phyloP scores from a whole-genome alignment of 345 rosid genomes.

The Populus nigra region DNA sequence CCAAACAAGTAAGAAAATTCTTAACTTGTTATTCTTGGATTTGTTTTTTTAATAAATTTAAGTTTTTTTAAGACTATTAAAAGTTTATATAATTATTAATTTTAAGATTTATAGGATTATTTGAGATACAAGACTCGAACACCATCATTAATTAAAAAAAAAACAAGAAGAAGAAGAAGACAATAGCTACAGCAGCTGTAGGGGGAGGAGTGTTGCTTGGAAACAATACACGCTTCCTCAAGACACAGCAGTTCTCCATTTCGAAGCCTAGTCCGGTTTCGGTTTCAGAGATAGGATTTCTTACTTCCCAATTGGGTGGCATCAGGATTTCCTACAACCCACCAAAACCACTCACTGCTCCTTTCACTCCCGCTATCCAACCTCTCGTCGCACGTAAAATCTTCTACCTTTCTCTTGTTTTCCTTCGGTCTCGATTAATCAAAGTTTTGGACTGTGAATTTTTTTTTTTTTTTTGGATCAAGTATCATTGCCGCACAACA shows the following conservation, averaged over 20 bases:
- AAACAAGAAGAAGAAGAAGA: background rate
- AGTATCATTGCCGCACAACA: too few relatives aligned
- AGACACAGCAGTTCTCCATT: slow-evolving; percentile 14
- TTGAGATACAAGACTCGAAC: too few relatives aligned
- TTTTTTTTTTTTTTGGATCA: too few relatives aligned
- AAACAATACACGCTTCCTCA: slow-evolving; percentile 33
- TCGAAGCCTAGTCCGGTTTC: slow-evolving; percentile 6
- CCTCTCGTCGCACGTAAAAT: slow-evolving; percentile 72
- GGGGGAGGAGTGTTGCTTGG: slow-evolving; percentile 32
- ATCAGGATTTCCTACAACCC: slow-evolving; percentile 45
- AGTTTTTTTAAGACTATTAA: too few relatives aligned
- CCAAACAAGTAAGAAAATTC: too few relatives aligned
- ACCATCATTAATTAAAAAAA: too few relatives aligned
- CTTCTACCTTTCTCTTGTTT: background rate
- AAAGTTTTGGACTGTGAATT: too few relatives aligned
- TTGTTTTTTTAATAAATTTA: too few relatives aligned
- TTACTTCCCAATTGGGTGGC: slow-evolving; percentile 67
- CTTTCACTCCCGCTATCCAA: slow-evolving; percentile 44
- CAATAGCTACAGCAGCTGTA: slow-evolving; percentile 40
- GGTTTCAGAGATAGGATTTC: slow-evolving; percentile 37
- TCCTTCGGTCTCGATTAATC: background rate
- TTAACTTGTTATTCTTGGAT: too few relatives aligned
- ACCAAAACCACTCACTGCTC: slow-evolving; percentile 31
- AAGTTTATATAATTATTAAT: too few relatives aligned
- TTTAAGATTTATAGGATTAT: too few relatives aligned